Evolutionary conservation across 2,329 filamentous ascomycete species (phyloP).

Genomic region (Talaromyces marneffei): DNA sequence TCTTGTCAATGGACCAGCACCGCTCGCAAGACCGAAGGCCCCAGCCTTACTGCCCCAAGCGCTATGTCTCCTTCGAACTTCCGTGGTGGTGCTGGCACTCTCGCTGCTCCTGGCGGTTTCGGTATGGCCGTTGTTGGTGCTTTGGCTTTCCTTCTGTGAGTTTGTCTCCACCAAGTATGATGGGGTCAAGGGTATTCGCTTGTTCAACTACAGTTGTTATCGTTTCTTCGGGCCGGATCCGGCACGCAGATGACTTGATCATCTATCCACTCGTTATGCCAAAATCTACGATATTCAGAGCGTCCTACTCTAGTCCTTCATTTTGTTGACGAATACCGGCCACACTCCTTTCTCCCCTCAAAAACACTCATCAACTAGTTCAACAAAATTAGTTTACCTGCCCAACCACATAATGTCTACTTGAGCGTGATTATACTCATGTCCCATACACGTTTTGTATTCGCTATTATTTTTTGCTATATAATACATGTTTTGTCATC

Average conservation of each 20-base stretch:
- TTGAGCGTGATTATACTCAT: background rate
- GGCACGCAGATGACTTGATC: constrained; percentile 10
- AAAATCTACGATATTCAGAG: background rate
- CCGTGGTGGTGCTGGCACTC: constrained; percentile 8
- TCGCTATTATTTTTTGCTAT: background rate
- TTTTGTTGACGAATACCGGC: background rate
- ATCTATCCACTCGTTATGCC: constrained; percentile 11
- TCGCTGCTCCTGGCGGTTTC: constrained; percentile 7
- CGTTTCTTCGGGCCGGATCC: constrained; percentile 6
- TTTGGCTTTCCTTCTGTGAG: constrained; percentile 15
- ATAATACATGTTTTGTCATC: background rate
- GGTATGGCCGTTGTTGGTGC: constrained; percentile 13
- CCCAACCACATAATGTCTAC: background rate
- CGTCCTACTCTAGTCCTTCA: constrained; percentile 1
- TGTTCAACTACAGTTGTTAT: constrained; percentile 1
- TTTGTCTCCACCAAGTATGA: background rate
- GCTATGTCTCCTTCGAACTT: constrained; percentile 1
- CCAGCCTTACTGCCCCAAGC: background rate
- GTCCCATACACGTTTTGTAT: background rate
- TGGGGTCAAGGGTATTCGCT: background rate
- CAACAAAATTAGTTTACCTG: background rate
- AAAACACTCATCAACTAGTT: background rate
- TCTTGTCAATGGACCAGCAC: background rate
- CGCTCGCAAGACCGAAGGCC: background rate
- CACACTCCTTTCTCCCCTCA: background rate